Base-by-base conservation (phyloP, 2,329 filamentous ascomycete genomes). In the Cordyceps farinosa region DNA sequence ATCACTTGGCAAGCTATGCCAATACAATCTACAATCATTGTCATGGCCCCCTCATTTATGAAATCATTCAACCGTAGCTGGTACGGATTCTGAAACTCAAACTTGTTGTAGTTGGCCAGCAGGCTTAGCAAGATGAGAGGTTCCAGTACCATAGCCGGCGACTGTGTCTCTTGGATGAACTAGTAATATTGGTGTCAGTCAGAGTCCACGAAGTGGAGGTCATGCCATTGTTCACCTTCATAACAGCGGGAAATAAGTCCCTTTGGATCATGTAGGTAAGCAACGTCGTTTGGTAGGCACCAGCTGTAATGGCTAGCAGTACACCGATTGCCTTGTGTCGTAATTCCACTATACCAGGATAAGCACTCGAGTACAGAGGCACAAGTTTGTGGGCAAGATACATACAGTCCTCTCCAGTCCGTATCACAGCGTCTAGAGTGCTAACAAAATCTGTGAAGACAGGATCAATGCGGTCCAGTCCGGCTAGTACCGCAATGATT, bases 51-150 rank as follows among this genome's bases (percentile, higher is more conserved):
- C 72, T 98, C 93, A 72, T 99, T 97, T 70, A 97, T 92, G 75
- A 98, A 98, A 74, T 98, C 93, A 70, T 94, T 92, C 17, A 99
- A 83, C 34, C 94, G 90, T 66, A 96, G 80, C 70, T 95, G 90
- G 70, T 99, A 99, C 0, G 94, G 94, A 69, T 99, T 99, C 73
- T 97, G 93, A 63, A 96, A 94, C 76, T 99, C 95, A 72, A 99
- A 99, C 75, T 98, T 99, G 83, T 99, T 98, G 83, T 98, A 98
- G 77, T 98, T 99, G 67, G 91, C 90, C 60, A 99, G 80, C 4
- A 98, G 82, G 13, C 94, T 94, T 27, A 97, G 82, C 10, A 98
- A 84, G 15, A 89, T 86, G 68, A 97, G 92, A 0, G 94, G 90
- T 64, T 90, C 85, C 50, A 91, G 84, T 64, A 85, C 86, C 70